Base-by-base conservation (phyloP, 768 basidiomycete genomes). In the Termitomyces sp. region DNA sequence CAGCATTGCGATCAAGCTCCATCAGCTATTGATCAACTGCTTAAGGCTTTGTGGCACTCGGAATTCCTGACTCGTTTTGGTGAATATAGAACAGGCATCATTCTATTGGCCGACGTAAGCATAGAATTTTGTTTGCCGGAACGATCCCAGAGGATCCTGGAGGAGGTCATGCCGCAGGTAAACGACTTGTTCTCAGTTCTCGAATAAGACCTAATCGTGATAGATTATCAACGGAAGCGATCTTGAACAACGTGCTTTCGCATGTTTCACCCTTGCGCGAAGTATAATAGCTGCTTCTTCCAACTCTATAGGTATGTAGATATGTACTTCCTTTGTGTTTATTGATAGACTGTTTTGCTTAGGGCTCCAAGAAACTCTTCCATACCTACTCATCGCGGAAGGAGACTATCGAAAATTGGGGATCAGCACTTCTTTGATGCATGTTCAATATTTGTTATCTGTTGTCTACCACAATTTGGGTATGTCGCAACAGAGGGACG, bases 131-230 rank as follows among this genome's bases (percentile, higher is more conserved):
- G 85, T 16, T 83, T 92, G 80, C 80, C 86, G 14, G 80, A 82
- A 64, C 79, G 83, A 58, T 85, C 83, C 57, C 76, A 73, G 61
- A 78, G 77, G 57, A 77, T 92, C 51, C 63, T 94, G 47, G 86
- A 91, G 49, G 90, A 89, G 58, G 83, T 92, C 47, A 80, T 93
- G 77, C 92, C 92, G 22, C 92, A 93, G 74, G 92, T 87, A 58
- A 59, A 74, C 62, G 20, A 28, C 40, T 32, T 24, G 43, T 26
- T 7, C 18, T 63, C 30, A 0, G 43, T 28, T 9, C 28, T 12
- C 7, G 10, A 40, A 20, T 49, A 52, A 42, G 6, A 13, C 50
- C 35, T 26, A 12, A 55, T 28, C 3, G 30, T 22, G 18, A 2
- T 60, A 92, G 90, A 72, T 92, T 36, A 83, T 91, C 46, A 74